A percentile compares a stretch with the other conserved stretches of the same genome.
Evolutionary conservation across 179 eudicot species (phyloP).

Genomic region (Beta corolliflora): DNA sequence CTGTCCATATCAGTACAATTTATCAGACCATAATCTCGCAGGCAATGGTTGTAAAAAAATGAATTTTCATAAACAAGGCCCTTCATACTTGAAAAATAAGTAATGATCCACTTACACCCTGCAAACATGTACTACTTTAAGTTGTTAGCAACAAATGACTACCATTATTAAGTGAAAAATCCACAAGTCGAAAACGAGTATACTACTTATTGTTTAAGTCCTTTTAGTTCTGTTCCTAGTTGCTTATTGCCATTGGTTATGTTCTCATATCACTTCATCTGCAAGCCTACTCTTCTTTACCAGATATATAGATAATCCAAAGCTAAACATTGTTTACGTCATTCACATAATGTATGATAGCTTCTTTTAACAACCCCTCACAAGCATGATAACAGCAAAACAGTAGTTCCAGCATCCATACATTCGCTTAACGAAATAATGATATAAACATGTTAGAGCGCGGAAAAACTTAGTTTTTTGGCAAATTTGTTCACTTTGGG

Average conservation of each 20-base stretch:
- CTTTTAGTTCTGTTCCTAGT: not conserved
- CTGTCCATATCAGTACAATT: too few species aligned
- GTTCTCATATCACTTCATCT: too few species aligned
- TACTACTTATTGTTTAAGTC: not conserved
- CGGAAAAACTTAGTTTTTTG: not conserved
- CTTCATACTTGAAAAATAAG: too few species aligned
- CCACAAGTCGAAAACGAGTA: too few species aligned
- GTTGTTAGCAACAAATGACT: not conserved
- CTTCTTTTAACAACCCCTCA: not conserved
- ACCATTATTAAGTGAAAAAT: not conserved
- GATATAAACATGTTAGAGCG: not conserved
- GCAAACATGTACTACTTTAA: not conserved
- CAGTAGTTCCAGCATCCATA: not conserved
- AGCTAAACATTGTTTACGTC: not conserved
- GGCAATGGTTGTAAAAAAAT: too few species aligned
- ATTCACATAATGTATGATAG: not conserved
- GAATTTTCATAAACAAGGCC: too few species aligned
- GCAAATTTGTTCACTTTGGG: not conserved
- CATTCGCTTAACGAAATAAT: not conserved
- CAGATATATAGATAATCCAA: not conserved
- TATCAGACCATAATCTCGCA: too few species aligned
- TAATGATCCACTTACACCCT: not conserved
- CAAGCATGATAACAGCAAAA: not conserved
- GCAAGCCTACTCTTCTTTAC: not conserved
- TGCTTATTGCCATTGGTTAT: not conserved